phyloP scores from a whole-genome alignment of 345 rosid genomes.

The Euphorbia lathyris region DNA sequence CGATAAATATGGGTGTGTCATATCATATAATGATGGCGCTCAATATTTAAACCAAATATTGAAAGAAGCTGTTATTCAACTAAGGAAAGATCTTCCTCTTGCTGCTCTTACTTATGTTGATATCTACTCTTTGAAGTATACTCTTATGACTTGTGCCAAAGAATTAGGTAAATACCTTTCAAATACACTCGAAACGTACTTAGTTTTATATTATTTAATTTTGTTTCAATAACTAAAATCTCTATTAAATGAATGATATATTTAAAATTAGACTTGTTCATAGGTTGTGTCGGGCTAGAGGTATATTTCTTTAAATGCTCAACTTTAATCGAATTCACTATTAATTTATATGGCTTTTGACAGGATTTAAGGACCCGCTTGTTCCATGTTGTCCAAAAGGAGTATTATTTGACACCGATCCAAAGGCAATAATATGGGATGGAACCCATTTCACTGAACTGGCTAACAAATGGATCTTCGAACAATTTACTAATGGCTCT shows the following conservation, averaged over 20 bases:
- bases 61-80: slow-evolving; percentile 31
- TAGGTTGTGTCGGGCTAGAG: too few relatives aligned
- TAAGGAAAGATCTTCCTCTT: slow-evolving; percentile 50
- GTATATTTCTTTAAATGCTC: too few relatives aligned
- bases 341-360: too few relatives aligned
- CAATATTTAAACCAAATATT: slow-evolving; percentile 42
- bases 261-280: too few relatives aligned
- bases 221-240: too few relatives aligned
- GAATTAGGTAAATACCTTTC: slow-evolving; percentile 36
- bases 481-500: slow-evolving; percentile 39
- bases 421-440: slow-evolving; percentile 52
- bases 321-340: too few relatives aligned
- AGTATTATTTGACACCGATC: slow-evolving; percentile 59
- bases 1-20: slow-evolving; percentile 54
- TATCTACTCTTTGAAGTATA: slow-evolving; percentile 48
- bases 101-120: slow-evolving; percentile 63
- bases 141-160: slow-evolving; percentile 52
- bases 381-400: slow-evolving; percentile 69
- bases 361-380: slow-evolving; percentile 51
- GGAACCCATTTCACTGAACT: slow-evolving; percentile 68
- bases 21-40: slow-evolving; percentile 53
- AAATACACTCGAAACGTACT: too few relatives aligned
- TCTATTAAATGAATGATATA: too few relatives aligned
- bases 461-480: slow-evolving; percentile 56
- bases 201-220: too few relatives aligned